Evolutionary conservation across 2,329 filamentous ascomycete species (phyloP).

Genomic region (Ciborinia camelliae): DNA sequence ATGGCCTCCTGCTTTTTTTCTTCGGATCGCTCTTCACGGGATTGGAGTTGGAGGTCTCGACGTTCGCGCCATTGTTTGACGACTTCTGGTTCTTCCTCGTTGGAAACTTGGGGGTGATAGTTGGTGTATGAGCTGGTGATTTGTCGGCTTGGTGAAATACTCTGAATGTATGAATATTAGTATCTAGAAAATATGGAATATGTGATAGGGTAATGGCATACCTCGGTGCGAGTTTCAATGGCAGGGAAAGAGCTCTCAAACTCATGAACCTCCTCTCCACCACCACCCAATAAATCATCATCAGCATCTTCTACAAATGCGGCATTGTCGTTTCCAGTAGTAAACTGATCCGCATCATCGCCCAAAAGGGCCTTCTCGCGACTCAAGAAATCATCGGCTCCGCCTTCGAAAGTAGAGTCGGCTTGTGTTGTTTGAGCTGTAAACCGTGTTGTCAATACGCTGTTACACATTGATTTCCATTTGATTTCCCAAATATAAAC

Average conservation of each 20-base stretch:
- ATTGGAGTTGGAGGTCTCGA: conserved; percentile 76
- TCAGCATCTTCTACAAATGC: conserved; percentile 62
- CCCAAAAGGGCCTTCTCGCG: conserved; percentile 86
- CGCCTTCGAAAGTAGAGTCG: conserved; percentile 50
- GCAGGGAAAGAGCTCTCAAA: conserved; percentile 93
- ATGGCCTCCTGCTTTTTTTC: conserved; percentile 81
- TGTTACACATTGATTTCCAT: conserved; percentile 7
- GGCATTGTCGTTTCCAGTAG: conserved; percentile 67
- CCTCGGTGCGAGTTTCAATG: conserved; percentile 65
- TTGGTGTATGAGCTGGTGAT: conserved; percentile 64
- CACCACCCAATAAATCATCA: conserved; percentile 68
- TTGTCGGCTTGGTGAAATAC: conserved; percentile 69
- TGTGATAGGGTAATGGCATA: conserved; percentile 40
- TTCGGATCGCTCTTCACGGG: conserved; percentile 79
- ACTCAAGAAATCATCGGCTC: conserved; percentile 78
- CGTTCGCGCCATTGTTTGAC: conserved; percentile 90
- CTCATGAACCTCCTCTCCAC: conserved; percentile 41
- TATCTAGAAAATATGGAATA: background rate
- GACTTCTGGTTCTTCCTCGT: conserved; percentile 84
- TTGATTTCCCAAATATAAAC: conserved; percentile 12
- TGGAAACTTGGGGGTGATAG: conserved; percentile 41
- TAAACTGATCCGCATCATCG: conserved; percentile 89
- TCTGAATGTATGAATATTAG: conserved; percentile 43
- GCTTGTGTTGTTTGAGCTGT: conserved; percentile 61
- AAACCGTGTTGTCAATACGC: conserved; percentile 23